Percentiles rank a stretch among this genome's conserved stretches.
phyloP scores from a whole-genome alignment of 768 basidiomycete species.

The Leccinum fibrillosum region DNA sequence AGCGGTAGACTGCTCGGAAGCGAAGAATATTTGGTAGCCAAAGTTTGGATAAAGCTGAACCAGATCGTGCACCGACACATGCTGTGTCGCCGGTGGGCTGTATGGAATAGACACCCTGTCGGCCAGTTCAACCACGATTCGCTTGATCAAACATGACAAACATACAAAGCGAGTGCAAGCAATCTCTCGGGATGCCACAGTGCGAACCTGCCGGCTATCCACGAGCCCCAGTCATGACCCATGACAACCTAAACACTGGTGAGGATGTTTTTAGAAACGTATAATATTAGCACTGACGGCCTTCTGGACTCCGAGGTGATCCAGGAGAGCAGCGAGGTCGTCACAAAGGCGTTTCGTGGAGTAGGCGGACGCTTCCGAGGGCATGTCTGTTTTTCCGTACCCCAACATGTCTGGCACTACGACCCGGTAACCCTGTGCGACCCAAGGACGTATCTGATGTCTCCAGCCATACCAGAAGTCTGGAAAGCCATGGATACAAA shows the following conservation, averaged over 20 bases:
- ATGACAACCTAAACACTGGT: slow-evolving; percentile 49
- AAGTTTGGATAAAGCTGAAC: slow-evolving; percentile 52
- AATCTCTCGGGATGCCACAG: slow-evolving; percentile 69
- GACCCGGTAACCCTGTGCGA: slow-evolving; percentile 56
- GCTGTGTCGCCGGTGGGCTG: slow-evolving; percentile 50
- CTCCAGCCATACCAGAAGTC: slow-evolving; percentile 75
- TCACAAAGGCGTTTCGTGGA: slow-evolving; percentile 55
- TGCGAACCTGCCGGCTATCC: slow-evolving; percentile 60
- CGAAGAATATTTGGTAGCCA: slow-evolving; percentile 70
- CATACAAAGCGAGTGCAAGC: slow-evolving; percentile 57
- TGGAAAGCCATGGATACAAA: slow-evolving; percentile 83
- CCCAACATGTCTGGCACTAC: slow-evolving; percentile 51
- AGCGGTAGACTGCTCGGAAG: slow-evolving; percentile 44
- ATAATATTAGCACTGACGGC: slow-evolving; percentile 42
- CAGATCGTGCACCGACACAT: slow-evolving; percentile 50
- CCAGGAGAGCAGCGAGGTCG: slow-evolving; percentile 66
- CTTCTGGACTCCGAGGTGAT: slow-evolving; percentile 47
- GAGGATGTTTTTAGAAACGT: neutral
- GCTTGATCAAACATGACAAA: neutral
- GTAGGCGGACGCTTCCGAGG: slow-evolving; percentile 51
- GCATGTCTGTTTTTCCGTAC: slow-evolving; percentile 67
- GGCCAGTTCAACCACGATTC: neutral
- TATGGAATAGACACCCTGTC: slow-evolving; percentile 65
- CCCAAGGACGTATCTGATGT: slow-evolving; percentile 71
- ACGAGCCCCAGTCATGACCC: slow-evolving; percentile 83